phyloP scores from a whole-genome alignment of 2,329 filamentous ascomycete genomes.

The Paracoccidioides lutzii region DNA sequence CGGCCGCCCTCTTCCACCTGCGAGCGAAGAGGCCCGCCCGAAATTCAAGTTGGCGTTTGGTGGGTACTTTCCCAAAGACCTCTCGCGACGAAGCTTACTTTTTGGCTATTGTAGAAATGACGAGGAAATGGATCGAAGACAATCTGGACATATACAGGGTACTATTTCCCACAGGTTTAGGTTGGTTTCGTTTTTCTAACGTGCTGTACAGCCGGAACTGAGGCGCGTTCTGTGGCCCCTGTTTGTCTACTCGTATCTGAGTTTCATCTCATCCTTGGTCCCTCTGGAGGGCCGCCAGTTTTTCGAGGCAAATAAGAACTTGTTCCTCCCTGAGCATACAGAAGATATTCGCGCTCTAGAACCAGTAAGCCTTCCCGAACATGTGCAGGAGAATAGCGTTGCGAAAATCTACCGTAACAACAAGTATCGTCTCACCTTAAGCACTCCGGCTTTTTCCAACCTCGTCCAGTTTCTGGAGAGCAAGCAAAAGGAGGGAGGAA shows the following conservation, averaged over 20 bases:
- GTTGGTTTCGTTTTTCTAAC: background rate
- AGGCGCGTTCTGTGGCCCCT: constrained; percentile 80
- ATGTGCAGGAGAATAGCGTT: constrained; percentile 63
- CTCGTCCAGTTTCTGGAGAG: constrained; percentile 80
- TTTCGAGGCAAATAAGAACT: constrained; percentile 52
- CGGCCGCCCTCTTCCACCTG: constrained; percentile 56
- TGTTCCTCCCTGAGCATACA: constrained; percentile 63
- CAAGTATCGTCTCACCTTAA: constrained; percentile 84
- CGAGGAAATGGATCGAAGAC: constrained; percentile 77
- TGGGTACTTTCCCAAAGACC: constrained; percentile 14
- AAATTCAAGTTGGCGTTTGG: constrained; percentile 65
- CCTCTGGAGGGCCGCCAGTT: constrained; percentile 60
- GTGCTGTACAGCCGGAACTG: constrained; percentile 57
- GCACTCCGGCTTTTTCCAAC: constrained; percentile 66
- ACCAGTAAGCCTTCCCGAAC: constrained; percentile 60
- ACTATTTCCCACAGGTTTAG: constrained; percentile 4
- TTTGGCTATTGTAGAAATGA: constrained; percentile 37
- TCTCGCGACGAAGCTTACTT: background rate
- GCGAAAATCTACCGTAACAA: constrained; percentile 71
- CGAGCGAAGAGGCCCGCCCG: constrained; percentile 59
- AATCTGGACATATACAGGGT: constrained; percentile 91
- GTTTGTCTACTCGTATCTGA: constrained; percentile 85
- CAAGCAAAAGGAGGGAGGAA: constrained; percentile 69
- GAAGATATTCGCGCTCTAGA: constrained; percentile 70
- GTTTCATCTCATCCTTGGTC: constrained; percentile 61